Evolutionary conservation across 2,329 filamentous ascomycete species (phyloP).

Genomic region (Phaeosphaeriaceae sp.): DNA sequence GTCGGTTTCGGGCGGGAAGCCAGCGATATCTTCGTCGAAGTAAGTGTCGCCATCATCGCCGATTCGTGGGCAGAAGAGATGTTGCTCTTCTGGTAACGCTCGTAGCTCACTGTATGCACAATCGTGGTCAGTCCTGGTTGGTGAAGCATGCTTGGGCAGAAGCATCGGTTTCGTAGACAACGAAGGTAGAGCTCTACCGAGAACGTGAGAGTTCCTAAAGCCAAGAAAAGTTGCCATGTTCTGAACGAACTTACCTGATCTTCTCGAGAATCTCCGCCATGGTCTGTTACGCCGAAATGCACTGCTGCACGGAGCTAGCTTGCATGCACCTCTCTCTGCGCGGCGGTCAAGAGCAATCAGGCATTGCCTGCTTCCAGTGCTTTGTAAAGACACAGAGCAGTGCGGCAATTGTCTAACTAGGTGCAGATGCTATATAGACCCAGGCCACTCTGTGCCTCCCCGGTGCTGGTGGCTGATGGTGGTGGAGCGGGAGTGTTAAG

Average conservation of each 20-base stretch:
- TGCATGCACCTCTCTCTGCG: constrained; percentile 5
- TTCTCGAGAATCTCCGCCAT: constrained; percentile 45
- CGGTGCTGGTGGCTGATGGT: background rate
- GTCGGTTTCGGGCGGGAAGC: constrained; percentile 37
- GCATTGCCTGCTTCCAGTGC: constrained; percentile 16
- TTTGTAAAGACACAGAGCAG: constrained; percentile 4
- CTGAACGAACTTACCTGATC: constrained; percentile 38
- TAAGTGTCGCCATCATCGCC: constrained; percentile 46
- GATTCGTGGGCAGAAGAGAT: constrained; percentile 58
- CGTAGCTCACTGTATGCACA: constrained; percentile 43
- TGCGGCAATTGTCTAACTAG: constrained; percentile 15
- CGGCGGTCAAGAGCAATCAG: constrained; percentile 10
- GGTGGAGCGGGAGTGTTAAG: background rate
- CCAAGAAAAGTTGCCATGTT: background rate
- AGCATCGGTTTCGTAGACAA: too few relatives aligned
- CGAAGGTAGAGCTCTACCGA: too few relatives aligned
- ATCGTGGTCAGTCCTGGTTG: constrained; percentile 31
- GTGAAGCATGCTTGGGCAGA: background rate
- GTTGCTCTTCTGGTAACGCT: constrained; percentile 47
- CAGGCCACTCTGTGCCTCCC: constrained; percentile 2
- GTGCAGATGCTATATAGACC: constrained; percentile 11
- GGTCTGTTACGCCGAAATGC: constrained; percentile 14
- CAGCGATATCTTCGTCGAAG: constrained; percentile 55
- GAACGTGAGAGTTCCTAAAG: too few relatives aligned
- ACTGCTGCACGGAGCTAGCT: constrained; percentile 1